A percentile compares a stretch with the other conserved stretches of the same genome.
These are phyloP conservation scores for Daphne laureola DNA, from an alignment of 441 rosid genomes.

Conservation along the genomic window DNA sequence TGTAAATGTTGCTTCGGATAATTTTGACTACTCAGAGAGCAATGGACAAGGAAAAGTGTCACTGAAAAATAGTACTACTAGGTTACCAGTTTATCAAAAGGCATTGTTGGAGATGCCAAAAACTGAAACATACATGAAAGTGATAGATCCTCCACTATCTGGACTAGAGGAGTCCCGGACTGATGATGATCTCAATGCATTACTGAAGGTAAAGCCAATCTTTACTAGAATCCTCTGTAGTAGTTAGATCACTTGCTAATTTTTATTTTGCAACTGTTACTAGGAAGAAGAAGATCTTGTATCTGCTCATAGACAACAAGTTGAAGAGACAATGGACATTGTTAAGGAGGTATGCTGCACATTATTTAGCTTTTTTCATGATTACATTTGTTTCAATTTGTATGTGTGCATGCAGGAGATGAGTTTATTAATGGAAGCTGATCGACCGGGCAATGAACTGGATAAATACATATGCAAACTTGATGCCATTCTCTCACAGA, in stretches of 20 bases:
- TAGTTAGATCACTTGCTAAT: not conserved
- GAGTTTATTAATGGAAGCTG: constrained; percentile 65
- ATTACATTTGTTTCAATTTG: not conserved
- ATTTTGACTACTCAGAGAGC: constrained; percentile 33
- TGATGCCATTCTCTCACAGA: constrained; percentile 60
- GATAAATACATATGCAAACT: constrained; percentile 65
- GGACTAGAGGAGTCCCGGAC: constrained; percentile 27
- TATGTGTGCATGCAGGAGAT: constrained; percentile 48
- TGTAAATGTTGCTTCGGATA: constrained; percentile 23
- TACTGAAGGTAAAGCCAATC: constrained; percentile 41
- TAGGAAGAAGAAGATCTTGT: constrained; percentile 84
- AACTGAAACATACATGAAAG: constrained; percentile 21
- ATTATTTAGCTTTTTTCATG: not conserved
- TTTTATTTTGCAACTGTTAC: constrained; percentile 9
- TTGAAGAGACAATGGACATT: constrained; percentile 63
- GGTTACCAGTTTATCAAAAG: constrained; percentile 22
- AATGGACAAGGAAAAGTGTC: constrained; percentile 31
- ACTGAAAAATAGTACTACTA: constrained; percentile 23
- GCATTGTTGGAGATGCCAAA: constrained; percentile 24
- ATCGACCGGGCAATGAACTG: constrained; percentile 83
- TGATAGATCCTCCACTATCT: constrained; percentile 15
- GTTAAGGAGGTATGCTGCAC: constrained; percentile 49
- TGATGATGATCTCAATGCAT: constrained; percentile 56
- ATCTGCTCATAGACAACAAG: constrained; percentile 62
- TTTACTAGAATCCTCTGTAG: too few species aligned